A percentile compares a stretch with the other conserved stretches of the same genome.
These are phyloP conservation scores for Oenanthe javanica DNA, from an alignment of 140 eudicot species.

Conservation along the genomic window DNA sequence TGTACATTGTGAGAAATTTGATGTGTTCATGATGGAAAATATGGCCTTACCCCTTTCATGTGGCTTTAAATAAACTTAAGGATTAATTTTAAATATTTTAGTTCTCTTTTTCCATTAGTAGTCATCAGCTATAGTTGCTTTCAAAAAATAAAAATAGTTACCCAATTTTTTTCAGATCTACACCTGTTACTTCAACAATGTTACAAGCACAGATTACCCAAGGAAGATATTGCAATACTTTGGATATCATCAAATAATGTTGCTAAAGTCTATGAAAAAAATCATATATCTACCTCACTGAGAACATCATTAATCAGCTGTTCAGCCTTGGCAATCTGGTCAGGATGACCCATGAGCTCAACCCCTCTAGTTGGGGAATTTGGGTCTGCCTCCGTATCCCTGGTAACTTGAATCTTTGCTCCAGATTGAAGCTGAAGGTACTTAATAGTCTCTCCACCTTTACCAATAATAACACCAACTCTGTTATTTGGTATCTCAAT, in stretches of 20 bases:
- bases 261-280: too few relatives aligned
- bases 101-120: background rate
- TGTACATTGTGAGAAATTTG: too few relatives aligned
- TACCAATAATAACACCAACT: slow-evolving; percentile 97
- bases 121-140: background rate
- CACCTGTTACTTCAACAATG: background rate
- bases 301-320: slow-evolving; percentile 74
- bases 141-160: background rate
- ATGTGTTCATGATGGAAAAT: too few relatives aligned
- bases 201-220: background rate
- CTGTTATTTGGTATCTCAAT: slow-evolving; percentile 89
- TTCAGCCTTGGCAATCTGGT: slow-evolving; percentile 79
- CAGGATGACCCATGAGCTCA: slow-evolving; percentile 68
- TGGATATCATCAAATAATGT: background rate
- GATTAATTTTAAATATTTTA: too few relatives aligned
- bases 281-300: background rate
- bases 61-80: too few relatives aligned
- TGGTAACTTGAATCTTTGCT: slow-evolving; percentile 83
- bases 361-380: slow-evolving; percentile 57
- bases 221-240: too few relatives aligned
- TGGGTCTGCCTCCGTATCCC: slow-evolving; percentile 83
- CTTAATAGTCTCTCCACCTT: slow-evolving; percentile 91
- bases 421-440: slow-evolving; percentile 84
- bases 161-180: too few relatives aligned
- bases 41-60: too few relatives aligned